These are phyloP conservation scores for Hamamelis virginiana DNA, from an alignment of 164 flowering plant genomes.

Conservation along the genomic window DNA sequence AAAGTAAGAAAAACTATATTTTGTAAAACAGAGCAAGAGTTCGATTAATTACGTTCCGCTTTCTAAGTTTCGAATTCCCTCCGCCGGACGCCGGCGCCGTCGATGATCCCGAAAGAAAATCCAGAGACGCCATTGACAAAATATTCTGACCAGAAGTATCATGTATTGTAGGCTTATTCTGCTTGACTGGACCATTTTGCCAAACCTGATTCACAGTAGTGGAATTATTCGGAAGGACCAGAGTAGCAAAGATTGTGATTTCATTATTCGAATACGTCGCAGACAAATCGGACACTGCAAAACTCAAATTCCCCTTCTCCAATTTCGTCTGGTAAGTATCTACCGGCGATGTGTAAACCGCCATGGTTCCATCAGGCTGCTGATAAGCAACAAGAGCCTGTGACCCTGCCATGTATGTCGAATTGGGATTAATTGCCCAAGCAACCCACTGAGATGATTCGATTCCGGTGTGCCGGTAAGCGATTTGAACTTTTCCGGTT, in stretches of 20 bases:
- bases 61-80: constrained; percentile 24
- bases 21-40: no score
- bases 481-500: constrained; percentile 28
- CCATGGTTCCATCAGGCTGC: constrained; percentile 32
- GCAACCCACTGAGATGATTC: constrained; percentile 43
- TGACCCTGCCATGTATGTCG: constrained; percentile 44
- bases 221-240: constrained; percentile 26
- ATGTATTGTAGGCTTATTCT: constrained; percentile 27
- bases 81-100: not conserved
- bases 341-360: constrained; percentile 41
- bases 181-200: constrained; percentile 55
- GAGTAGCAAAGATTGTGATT: constrained; percentile 53
- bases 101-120: constrained; percentile 43
- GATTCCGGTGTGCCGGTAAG: constrained; percentile 37
- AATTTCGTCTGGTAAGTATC: constrained; percentile 24
- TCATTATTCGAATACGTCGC: constrained; percentile 28
- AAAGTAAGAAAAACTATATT: not conserved
- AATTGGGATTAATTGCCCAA: constrained; percentile 59
- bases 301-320: constrained; percentile 34
- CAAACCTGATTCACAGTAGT: constrained; percentile 53
- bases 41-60: constrained; percentile 38
- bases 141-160: constrained; percentile 19
- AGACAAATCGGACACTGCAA: constrained; percentile 9
- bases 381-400: constrained; percentile 57
- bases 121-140: constrained; percentile 33